These are phyloP conservation scores for Trifolium subterraneum DNA, from an alignment of 306 rosid genomes.

Conservation along the genomic window DNA sequence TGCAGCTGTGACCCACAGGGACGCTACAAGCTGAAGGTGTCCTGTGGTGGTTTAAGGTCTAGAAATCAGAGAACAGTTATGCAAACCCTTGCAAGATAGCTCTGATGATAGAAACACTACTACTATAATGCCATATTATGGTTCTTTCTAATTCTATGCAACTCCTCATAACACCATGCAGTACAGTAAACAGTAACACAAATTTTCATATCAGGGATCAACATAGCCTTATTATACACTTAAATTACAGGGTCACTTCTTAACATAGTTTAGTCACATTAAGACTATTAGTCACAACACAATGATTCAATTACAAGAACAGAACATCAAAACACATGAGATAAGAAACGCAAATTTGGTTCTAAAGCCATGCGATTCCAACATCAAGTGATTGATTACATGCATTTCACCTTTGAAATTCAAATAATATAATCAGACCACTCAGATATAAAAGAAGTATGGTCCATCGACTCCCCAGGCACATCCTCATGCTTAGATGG, in stretches of 20 bases:
- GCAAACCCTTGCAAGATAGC: not conserved
- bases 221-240: conserved; percentile 24
- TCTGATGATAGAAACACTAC: not conserved
- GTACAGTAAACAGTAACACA: conserved; percentile 1
- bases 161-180: not conserved
- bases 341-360: not conserved
- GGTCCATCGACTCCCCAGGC: conserved; percentile 97
- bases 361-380: conserved; percentile 19
- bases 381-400: conserved; percentile 1
- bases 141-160: no score
- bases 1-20: no score
- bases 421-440: conserved; percentile 93
- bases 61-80: not conserved
- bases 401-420: conserved; percentile 13
- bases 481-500: conserved; percentile 79
- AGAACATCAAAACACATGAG: conserved; percentile 9
- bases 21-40: no score
- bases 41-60: not conserved
- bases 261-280: not conserved
- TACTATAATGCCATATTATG: no score
- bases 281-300: not conserved
- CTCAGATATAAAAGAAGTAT: conserved; percentile 86
- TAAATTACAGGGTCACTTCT: conserved; percentile 16
- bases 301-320: not conserved
- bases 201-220: not conserved